Evolutionary conservation across 164 flowering plant species (phyloP), one percentile per base, ranked within the genome.

Genomic region (Liquidambar formosana): DNA sequence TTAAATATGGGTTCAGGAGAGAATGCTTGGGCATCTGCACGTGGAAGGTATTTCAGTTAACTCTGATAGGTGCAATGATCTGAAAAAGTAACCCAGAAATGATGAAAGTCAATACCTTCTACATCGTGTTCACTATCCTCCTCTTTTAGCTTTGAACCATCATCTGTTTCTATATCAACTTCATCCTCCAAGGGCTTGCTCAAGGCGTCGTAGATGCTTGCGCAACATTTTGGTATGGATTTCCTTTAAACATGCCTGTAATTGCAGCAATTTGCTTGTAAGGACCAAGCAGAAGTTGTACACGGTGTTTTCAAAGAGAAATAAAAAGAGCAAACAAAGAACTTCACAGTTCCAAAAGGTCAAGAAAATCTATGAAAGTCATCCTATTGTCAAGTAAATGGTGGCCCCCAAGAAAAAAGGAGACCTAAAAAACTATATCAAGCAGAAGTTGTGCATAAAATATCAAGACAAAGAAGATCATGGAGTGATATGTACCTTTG

Each of bases 161-260:
- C 63, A 65, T 78, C 82, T 41, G 45, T n/a, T 72, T 87, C 88
- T 23, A 71, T 43, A 22, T 68, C 38, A 22, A 79, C 79, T 61
- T 85, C 87, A 75, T 57, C 71, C 22, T 78, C 79, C 52, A 73
- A 38, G 53, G 88, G 92, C n/a, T 68, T 82, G 87, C 73, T 92
- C 95, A 67, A 90, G 89, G 74, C 86, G 89, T 58, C 78, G 76
- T 19, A 93, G 80, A 86, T 93, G 93, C 71, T 81, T 79, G 19
- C 85, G 91, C 75, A 93, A 69, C 85, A 91, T 77, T 72, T 82
- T 86, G 19, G 94, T 66, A 79, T 96, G 98, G 51, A 93, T 92
- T 82, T 93, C 99, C 80, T 80, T 92, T 73, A 96, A 76, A 72
- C 93, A 90, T 59, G 99, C 97, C 99, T 95, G 84, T 51, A 48